phyloP scores from a whole-genome alignment of 1,139 yeast species.

The Hyphopichia buzzinii region DNA sequence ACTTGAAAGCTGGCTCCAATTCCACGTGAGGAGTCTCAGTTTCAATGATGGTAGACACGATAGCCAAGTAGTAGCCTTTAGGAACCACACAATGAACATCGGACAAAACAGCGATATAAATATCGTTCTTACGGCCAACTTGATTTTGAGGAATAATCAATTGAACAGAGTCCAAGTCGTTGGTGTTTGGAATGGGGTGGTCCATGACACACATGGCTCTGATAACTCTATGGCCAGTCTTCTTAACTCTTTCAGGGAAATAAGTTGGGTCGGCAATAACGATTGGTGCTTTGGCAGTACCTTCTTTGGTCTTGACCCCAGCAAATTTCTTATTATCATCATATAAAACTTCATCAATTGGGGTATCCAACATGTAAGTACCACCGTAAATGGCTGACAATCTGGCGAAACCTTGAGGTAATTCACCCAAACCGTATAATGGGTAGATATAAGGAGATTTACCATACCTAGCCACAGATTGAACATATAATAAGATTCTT shows the following conservation, averaged over 20 bases:
- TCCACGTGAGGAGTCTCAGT: slow-evolving; percentile 92
- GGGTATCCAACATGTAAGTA: slow-evolving; percentile 96
- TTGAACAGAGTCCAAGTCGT: slow-evolving; percentile 85
- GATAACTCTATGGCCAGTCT: slow-evolving; percentile 84
- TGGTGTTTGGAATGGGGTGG: slow-evolving; percentile 84
- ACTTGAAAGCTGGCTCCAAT: slow-evolving; percentile 90
- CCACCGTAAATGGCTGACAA: slow-evolving; percentile 98
- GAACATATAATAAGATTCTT: slow-evolving; percentile 79
- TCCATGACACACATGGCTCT: slow-evolving; percentile 93
- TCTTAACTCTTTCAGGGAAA: slow-evolving; percentile 85
- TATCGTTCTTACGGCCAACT: slow-evolving; percentile 88
- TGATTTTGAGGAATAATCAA: slow-evolving; percentile 96
- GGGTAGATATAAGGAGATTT: slow-evolving; percentile 97
- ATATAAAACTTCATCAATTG: slow-evolving; percentile 84
- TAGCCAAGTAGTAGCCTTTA: slow-evolving; percentile 87
- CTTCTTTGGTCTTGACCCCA: slow-evolving; percentile 90
- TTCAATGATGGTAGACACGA: slow-evolving; percentile 91
- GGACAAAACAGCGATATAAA: slow-evolving; percentile 88
- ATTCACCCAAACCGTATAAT: slow-evolving; percentile 92
- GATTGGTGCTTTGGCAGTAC: slow-evolving; percentile 86
- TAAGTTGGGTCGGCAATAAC: slow-evolving; percentile 98
- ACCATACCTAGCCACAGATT: slow-evolving; percentile 92
- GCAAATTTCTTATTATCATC: slow-evolving; percentile 64
- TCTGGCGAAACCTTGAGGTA: slow-evolving; percentile 98
- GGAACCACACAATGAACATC: slow-evolving; percentile 90